A percentile compares a stretch with the other conserved stretches of the same genome.
phyloP scores from a whole-genome alignment of 192 early-diverging fungal genomes.

The Fimicolochytrium jonesii region DNA sequence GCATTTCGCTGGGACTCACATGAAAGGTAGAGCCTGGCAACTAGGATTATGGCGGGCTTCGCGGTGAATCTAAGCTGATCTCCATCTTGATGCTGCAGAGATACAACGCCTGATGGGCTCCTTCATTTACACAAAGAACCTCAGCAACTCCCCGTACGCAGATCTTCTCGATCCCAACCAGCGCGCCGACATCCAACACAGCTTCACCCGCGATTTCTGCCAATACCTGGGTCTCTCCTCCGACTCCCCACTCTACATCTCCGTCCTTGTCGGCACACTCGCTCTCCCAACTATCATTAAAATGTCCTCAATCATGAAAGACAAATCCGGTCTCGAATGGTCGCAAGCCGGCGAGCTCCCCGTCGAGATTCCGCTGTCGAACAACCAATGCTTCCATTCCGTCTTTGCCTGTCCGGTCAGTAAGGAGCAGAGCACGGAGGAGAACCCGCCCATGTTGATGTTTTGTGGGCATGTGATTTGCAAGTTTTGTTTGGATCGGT shows the following conservation, averaged over 20 bases:
- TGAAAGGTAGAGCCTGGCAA: slow-evolving; percentile 49
- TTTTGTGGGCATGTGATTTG: slow-evolving; percentile 95
- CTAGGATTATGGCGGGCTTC: background rate
- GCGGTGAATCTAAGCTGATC: too few relatives aligned
- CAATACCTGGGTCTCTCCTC: slow-evolving; percentile 63
- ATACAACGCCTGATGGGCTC: slow-evolving; percentile 54
- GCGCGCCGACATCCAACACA: slow-evolving; percentile 53
- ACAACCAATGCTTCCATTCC: slow-evolving; percentile 85
- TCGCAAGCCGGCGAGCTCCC: slow-evolving; percentile 87
- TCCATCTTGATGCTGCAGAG: slow-evolving; percentile 26
- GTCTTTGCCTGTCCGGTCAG: slow-evolving; percentile 96
- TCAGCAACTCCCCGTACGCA: slow-evolving; percentile 52
- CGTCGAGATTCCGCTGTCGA: slow-evolving; percentile 84
- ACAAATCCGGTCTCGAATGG: slow-evolving; percentile 79
- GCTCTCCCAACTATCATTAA: slow-evolving; percentile 92
- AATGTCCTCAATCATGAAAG: slow-evolving; percentile 83
- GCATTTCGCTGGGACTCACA: slow-evolving; percentile 57
- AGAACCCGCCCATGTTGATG: slow-evolving; percentile 99
- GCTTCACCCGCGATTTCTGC: slow-evolving; percentile 80
- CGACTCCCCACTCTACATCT: slow-evolving; percentile 68
- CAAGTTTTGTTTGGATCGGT: slow-evolving; percentile 79
- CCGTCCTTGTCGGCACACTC: slow-evolving; percentile 67
- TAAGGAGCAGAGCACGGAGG: slow-evolving; percentile 86
- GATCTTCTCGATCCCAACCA: slow-evolving; percentile 53
- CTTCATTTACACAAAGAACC: slow-evolving; percentile 39